These are phyloP conservation scores for Talaromyces thailandensis DNA, from an alignment of 495 filamentous ascomycete species.

Conservation along the genomic window DNA sequence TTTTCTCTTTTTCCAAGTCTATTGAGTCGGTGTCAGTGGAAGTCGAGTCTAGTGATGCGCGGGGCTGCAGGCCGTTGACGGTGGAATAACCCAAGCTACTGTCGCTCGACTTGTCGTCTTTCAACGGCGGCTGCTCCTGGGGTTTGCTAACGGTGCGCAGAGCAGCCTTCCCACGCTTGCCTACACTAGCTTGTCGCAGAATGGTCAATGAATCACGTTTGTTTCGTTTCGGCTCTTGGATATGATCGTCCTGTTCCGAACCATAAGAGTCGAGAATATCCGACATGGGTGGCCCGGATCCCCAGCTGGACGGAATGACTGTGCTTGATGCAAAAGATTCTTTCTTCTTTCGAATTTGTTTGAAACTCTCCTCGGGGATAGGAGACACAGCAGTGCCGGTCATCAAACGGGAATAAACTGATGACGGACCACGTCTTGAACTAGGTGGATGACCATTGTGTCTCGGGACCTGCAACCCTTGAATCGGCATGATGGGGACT, in stretches of 20 bases:
- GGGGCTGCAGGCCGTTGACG: background rate
- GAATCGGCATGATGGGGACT: slow-evolving; percentile 3
- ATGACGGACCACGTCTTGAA: slow-evolving; percentile 61
- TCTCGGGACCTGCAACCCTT: slow-evolving; percentile 1
- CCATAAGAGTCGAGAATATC: slow-evolving; percentile 34
- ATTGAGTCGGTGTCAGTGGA: slow-evolving; percentile 6
- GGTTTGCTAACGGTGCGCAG: slow-evolving; percentile 47
- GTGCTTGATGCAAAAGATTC: slow-evolving; percentile 76
- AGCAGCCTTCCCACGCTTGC: slow-evolving; percentile 63
- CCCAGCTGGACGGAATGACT: slow-evolving; percentile 67
- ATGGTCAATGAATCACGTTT: slow-evolving; percentile 53
- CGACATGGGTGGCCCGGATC: slow-evolving; percentile 40
- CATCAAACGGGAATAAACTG: slow-evolving; percentile 50
- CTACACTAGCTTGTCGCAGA: slow-evolving; percentile 71
- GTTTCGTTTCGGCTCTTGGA: slow-evolving; percentile 41
- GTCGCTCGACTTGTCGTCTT: slow-evolving; percentile 2
- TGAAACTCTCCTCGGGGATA: slow-evolving; percentile 72
- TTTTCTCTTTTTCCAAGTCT: slow-evolving; percentile 2
- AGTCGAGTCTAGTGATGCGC: background rate
- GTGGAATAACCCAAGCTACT: slow-evolving; percentile 1
- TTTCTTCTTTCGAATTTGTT: slow-evolving; percentile 40
- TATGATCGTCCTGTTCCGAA: slow-evolving; percentile 29
- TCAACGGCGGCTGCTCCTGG: background rate
- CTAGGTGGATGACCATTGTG: slow-evolving; percentile 40
- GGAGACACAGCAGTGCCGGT: slow-evolving; percentile 68